Conservation (phyloP, 805 yeast genomes). For the Teunomyces cretensis region DNA sequence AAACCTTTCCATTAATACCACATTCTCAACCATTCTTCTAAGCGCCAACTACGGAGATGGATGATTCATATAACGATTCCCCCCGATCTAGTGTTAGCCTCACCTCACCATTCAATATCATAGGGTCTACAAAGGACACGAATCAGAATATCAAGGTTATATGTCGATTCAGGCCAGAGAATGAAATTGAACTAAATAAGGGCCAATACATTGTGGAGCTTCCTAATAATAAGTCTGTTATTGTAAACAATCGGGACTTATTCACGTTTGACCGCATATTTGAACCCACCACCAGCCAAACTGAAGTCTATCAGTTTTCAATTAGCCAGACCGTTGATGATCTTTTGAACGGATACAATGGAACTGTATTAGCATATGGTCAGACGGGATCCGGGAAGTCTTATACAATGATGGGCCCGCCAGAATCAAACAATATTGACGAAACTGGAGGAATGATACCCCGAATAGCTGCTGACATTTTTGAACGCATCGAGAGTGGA, state of each 20-base stretch:
- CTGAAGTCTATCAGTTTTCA: conserved; percentile 57
- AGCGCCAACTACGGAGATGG: background rate
- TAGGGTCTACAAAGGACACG: background rate
- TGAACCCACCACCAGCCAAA: conserved; percentile 49
- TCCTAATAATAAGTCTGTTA: conserved; percentile 26
- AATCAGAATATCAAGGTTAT: conserved; percentile 56
- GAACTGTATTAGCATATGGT: conserved; percentile 76
- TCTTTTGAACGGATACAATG: conserved; percentile 72
- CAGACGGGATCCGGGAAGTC: conserved; percentile 80
- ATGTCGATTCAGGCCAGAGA: conserved; percentile 69
- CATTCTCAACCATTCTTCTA: background rate
- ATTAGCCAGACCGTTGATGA: conserved; percentile 66
- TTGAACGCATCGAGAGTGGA: conserved; percentile 48
- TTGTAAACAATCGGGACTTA: conserved; percentile 25
- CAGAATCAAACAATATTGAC: conserved; percentile 23
- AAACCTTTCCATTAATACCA: background rate
- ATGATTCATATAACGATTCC: background rate
- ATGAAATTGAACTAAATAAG: conserved; percentile 26
- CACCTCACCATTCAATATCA: conserved; percentile 3
- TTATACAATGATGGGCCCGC: conserved; percentile 71
- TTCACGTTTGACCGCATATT: conserved; percentile 72
- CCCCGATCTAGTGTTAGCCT: background rate
- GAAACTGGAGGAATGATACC: conserved; percentile 65
- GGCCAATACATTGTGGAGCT: conserved; percentile 20
- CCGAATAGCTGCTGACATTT: conserved; percentile 64